A percentile compares a stretch with the other conserved stretches of the same genome.
phyloP scores from a whole-genome alignment of 2,329 filamentous ascomycete genomes.

The Macroventuria anomochaeta region DNA sequence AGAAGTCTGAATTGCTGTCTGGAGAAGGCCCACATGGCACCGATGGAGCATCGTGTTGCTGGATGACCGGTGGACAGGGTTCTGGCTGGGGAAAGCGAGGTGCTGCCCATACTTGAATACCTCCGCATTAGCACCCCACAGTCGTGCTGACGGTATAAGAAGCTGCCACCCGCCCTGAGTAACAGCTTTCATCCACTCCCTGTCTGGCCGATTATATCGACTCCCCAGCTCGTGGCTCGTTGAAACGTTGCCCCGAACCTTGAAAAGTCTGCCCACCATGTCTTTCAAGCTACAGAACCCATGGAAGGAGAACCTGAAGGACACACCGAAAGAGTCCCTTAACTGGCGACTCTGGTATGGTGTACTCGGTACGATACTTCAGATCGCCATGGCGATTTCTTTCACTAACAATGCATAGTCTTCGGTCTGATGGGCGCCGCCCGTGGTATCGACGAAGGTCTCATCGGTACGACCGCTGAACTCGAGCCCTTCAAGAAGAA shows the following conservation, averaged over 20 bases:
- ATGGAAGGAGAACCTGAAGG: conserved; percentile 58
- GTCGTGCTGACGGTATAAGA: conserved; percentile 9
- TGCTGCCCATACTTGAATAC: background rate
- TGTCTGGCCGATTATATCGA: conserved; percentile 18
- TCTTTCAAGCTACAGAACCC: conserved; percentile 37
- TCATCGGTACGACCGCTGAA: conserved; percentile 71
- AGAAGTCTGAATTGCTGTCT: conserved; percentile 5
- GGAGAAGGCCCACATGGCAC: conserved; percentile 11
- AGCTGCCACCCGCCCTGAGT: background rate
- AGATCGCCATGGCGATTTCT: too few species aligned
- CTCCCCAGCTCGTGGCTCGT: conserved; percentile 16
- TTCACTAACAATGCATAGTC: conserved; percentile 31
- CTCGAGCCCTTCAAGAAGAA: conserved; percentile 45
- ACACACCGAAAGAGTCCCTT: conserved; percentile 72
- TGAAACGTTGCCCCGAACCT: background rate
- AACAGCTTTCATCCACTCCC: conserved; percentile 7
- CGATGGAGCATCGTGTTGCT: background rate
- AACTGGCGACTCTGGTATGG: conserved; percentile 83
- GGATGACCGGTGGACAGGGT: conserved; percentile 1
- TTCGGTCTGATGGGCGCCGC: conserved; percentile 79
- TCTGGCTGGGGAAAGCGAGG: conserved; percentile 3
- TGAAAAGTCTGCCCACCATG: conserved; percentile 33
- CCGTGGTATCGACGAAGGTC: conserved; percentile 79
- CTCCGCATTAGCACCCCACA: conserved; percentile 21
- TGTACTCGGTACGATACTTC: conserved; percentile 57